Percentiles rank a stretch among this genome's conserved stretches.
These are phyloP conservation scores for Yueomyces sinensis DNA, from an alignment of 805 yeast species.

Conservation along the genomic window DNA sequence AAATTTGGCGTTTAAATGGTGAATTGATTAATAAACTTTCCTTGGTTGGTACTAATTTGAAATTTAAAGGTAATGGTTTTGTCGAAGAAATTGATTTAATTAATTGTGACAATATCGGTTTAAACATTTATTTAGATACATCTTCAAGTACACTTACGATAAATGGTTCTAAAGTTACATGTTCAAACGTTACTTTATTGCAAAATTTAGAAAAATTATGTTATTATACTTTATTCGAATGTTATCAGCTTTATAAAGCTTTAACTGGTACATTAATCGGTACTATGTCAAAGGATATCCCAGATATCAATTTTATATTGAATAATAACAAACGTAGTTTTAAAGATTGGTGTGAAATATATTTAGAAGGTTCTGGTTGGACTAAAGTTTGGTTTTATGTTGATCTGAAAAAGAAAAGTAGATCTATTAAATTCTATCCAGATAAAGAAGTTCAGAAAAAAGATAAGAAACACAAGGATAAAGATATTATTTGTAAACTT, in stretches of 20 bases:
- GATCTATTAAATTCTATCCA: not conserved
- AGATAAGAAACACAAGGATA: not conserved
- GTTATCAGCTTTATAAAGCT: slow-evolving; percentile 14
- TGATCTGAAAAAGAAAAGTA: slow-evolving; percentile 8
- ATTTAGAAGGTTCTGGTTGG: slow-evolving; percentile 19
- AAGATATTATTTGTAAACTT: not conserved
- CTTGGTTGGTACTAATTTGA: not conserved
- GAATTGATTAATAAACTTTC: not conserved
- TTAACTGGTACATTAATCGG: slow-evolving; percentile 20
- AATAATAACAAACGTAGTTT: slow-evolving; percentile 17
- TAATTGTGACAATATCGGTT: not conserved
- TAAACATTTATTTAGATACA: not conserved
- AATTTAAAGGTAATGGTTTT: slow-evolving; percentile 1
- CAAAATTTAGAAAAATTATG: slow-evolving; percentile 5
- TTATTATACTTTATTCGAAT: slow-evolving; percentile 15
- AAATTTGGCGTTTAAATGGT: not conserved
- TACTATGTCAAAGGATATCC: slow-evolving; percentile 12
- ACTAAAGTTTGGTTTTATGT: slow-evolving; percentile 23
- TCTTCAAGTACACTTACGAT: not conserved
- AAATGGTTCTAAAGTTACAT: not conserved
- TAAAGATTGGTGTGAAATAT: slow-evolving; percentile 25
- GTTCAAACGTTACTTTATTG: not conserved
- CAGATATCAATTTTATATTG: slow-evolving; percentile 19
- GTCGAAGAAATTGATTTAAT: not conserved
- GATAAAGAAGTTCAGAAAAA: not conserved